Evolutionary conservation across 495 filamentous ascomycete species (phyloP).

Genomic region (Ramalina peruviana): DNA sequence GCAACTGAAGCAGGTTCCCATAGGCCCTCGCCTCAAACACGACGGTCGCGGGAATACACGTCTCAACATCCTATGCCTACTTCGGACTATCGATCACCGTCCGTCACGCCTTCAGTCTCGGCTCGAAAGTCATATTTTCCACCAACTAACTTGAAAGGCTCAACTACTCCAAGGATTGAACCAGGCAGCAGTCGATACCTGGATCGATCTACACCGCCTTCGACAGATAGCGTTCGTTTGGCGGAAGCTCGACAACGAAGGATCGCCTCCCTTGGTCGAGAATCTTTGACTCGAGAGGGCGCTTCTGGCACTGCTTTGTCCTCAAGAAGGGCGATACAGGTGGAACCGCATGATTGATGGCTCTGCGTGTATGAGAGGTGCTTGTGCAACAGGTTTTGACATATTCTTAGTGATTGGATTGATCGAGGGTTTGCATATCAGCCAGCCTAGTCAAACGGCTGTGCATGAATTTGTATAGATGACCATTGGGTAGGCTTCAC

Average conservation of each 20-base stretch:
- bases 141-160: constrained; percentile 22
- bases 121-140: constrained; percentile 31
- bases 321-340: too few species aligned
- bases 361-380: too few species aligned
- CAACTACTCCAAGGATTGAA: constrained; percentile 32
- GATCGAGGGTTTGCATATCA: too few species aligned
- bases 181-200: constrained; percentile 34
- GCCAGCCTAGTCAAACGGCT: too few species aligned
- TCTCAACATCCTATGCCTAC: constrained; percentile 23
- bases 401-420: too few species aligned
- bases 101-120: constrained; percentile 28
- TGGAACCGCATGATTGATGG: too few species aligned
- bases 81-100: constrained; percentile 29
- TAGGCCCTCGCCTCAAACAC: constrained; percentile 23
- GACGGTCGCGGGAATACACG: constrained; percentile 31
- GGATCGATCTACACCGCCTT: constrained; percentile 14
- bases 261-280: constrained; percentile 15
- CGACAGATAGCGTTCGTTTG: constrained; percentile 9
- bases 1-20: constrained; percentile 26
- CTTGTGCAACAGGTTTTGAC: too few species aligned
- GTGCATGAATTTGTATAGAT: too few species aligned
- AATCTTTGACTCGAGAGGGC: too few species aligned
- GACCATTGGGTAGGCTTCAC: too few species aligned
- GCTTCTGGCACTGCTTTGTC: too few species aligned
- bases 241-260: constrained; percentile 13